phyloP scores from a whole-genome alignment of 345 rosid species.

The Ceriops decandra region DNA sequence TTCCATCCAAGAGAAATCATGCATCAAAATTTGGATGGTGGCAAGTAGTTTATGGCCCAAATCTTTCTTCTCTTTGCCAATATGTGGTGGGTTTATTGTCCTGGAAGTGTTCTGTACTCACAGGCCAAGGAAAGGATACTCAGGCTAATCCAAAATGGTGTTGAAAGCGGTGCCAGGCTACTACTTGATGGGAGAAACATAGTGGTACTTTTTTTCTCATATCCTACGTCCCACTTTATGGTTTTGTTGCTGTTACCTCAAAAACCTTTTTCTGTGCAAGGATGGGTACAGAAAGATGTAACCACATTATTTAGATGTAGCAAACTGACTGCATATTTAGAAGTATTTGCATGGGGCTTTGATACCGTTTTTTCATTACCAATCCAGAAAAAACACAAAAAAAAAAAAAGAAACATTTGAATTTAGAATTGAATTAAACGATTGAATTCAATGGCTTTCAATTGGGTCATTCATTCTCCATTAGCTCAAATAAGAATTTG shows the following conservation, averaged over 20 bases:
- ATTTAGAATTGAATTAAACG: too few relatives aligned
- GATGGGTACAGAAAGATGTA: neutral
- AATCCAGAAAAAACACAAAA: too few relatives aligned
- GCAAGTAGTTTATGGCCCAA: neutral
- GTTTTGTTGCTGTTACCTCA: neutral
- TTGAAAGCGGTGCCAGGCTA: constrained; percentile 73
- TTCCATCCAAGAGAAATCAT: too few relatives aligned
- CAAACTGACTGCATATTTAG: neutral
- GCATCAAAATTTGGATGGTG: neutral
- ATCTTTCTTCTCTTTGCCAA: neutral
- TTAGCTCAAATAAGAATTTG: neutral
- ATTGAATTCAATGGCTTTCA: neutral
- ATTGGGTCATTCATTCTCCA: constrained; percentile 2
- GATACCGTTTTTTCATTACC: neutral
- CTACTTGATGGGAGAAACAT: constrained; percentile 87
- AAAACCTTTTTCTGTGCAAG: neutral
- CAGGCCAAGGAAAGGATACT: constrained; percentile 93
- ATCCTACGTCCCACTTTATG: neutral
- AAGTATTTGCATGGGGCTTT: neutral
- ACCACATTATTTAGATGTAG: neutral
- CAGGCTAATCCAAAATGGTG: constrained; percentile 76
- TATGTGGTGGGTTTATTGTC: neutral
- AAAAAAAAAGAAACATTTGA: too few relatives aligned
- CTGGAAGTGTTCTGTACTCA: constrained; percentile 15
- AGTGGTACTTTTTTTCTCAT: constrained; percentile 41